Base-by-base conservation (phyloP, 176 grass and related monocot species). In the Ensete glaucum region DNA sequence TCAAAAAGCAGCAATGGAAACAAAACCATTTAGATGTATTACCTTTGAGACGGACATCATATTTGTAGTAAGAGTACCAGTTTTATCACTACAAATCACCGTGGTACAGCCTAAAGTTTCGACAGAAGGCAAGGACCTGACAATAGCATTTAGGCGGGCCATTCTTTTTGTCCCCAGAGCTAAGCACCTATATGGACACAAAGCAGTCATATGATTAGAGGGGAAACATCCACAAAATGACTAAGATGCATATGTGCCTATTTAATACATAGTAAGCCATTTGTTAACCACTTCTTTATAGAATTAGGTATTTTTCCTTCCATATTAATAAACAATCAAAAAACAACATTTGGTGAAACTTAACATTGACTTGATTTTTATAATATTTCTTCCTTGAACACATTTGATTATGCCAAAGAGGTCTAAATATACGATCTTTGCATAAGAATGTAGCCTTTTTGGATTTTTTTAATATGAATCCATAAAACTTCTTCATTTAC, bases 11-110 rank as follows among this genome's bases (percentile, higher is more conserved):
- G 21, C 12, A 15, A 25, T 17, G 72, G 20, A 57, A 74, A 19
- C 17, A 2, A 74, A 23, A 27, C 3, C n/a, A 73, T 20, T 21
- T 66, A 43, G n/a, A 23, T 16, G 20, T 43, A 14, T 89, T 82
- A 98, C 95, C 95, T 98, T 98, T 71, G 90, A 98, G 53, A 93
- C 95, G 19, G 95, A 98, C 95, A 98, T 98, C 95, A 98, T 98
- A 81, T 98, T 98, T 63, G 95, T 98, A 0, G 95, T 98, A 50
- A 98, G 90, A 85, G 95, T 98, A 60, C 95, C 95, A 49, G 95
- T 98, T 80, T 98, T 98, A 71, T 98, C 95, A 74, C 90, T 94
- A 78, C 95, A 98, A 84, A 98, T 94, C 53, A 98, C 95, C 56
- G 95, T 98, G 67, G 95, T 98, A 80, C 95, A 98, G 59, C 95